A percentile compares a stretch with the other conserved stretches of the same genome.
These are phyloP conservation scores for Podospora tetraspora DNA, from an alignment of 495 filamentous ascomycete genomes.

Conservation along the genomic window DNA sequence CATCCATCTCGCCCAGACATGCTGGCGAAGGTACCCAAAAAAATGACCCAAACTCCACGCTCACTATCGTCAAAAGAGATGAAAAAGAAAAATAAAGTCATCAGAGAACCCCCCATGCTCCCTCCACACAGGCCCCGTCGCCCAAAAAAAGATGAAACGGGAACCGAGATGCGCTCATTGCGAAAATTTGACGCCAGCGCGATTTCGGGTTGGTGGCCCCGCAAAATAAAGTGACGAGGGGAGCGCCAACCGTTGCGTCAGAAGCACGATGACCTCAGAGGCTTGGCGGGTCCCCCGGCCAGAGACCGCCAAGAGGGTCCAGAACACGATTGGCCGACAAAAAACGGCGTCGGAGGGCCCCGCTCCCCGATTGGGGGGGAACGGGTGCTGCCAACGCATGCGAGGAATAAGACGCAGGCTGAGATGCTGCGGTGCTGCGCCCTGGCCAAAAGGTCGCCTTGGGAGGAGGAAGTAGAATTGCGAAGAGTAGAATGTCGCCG, in stretches of 20 bases:
- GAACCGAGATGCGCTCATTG: background rate
- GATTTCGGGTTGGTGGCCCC: slow-evolving; percentile 4
- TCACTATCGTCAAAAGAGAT: background rate
- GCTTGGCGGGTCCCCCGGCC: slow-evolving; percentile 6
- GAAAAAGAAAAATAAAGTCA: background rate
- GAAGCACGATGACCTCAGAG: slow-evolving; percentile 22
- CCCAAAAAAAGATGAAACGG: background rate
- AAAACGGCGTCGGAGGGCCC: background rate
- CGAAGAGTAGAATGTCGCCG: background rate
- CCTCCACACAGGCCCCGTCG: background rate
- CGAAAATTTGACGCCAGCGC: background rate
- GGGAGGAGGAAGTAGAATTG: background rate
- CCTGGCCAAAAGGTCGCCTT: background rate
- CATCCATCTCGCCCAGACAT: background rate
- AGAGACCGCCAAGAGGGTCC: background rate
- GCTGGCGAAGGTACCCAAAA: background rate
- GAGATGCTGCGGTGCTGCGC: background rate
- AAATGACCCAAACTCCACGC: background rate
- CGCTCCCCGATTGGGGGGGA: background rate
- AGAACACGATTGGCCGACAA: slow-evolving; percentile 3
- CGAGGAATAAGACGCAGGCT: slow-evolving; percentile 5
- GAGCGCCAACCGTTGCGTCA: slow-evolving; percentile 3
- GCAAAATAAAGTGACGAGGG: background rate
- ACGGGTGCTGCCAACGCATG: background rate
- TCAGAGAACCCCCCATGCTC: background rate